Percentiles rank a stretch among this genome's conserved stretches.
Evolutionary conservation across 169 alveolate genomes (phyloP).

Genomic region (Sarcocystis neurona): DNA sequence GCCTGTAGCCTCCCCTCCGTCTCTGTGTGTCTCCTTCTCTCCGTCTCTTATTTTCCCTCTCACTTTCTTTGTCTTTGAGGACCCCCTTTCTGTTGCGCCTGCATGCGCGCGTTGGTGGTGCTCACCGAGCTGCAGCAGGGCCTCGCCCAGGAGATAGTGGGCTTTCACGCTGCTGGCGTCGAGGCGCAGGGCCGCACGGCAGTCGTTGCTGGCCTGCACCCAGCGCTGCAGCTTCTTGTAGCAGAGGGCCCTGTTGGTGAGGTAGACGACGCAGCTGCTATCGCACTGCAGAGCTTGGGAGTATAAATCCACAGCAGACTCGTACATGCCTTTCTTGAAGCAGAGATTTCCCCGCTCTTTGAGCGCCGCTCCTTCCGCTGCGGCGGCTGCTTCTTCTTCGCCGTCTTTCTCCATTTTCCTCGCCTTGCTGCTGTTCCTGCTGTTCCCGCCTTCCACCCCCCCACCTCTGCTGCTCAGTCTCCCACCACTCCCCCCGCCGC

Average conservation of each 20-base stretch:
- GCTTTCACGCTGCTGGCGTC: constrained; percentile 84
- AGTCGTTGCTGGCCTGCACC: constrained; percentile 79
- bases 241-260: constrained; percentile 84
- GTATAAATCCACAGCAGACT: constrained; percentile 83
- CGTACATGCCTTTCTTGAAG: constrained; percentile 80
- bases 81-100: no score
- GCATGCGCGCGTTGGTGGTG: no score
- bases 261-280: constrained; percentile 78
- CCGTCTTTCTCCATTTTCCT: no score
- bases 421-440: not conserved
- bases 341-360: constrained; percentile 78
- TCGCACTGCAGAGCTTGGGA: constrained; percentile 78
- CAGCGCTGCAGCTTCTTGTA: constrained; percentile 78
- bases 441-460: not conserved
- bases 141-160: constrained; percentile 80
- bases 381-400: not conserved
- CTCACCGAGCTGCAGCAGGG: constrained; percentile 79
- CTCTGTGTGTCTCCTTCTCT: no score
- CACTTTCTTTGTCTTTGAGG: no score
- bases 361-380: constrained; percentile 3
- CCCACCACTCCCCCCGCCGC: no score
- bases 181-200: constrained; percentile 77
- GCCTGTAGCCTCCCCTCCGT: no score
- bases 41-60: no score
- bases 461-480: not conserved